Evolutionary conservation across 2,329 filamentous ascomycete genomes (phyloP).

Genomic region (Rhexocercosporidium sp.): DNA sequence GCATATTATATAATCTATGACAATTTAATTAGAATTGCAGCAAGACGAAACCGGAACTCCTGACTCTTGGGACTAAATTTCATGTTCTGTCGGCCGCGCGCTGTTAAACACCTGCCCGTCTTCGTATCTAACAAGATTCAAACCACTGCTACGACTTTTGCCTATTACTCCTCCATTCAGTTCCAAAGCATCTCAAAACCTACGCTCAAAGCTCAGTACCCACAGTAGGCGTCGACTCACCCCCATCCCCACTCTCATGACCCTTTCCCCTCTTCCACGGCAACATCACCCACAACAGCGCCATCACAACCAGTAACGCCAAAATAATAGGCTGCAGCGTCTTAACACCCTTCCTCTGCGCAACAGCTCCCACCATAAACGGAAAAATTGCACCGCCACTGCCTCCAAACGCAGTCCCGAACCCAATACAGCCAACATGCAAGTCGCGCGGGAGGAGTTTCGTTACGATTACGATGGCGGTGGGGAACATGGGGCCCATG

Average conservation of each 20-base stretch:
- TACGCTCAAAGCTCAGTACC: neutral
- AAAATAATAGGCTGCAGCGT: constrained; percentile 62
- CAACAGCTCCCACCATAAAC: constrained; percentile 71
- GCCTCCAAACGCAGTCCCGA: constrained; percentile 78
- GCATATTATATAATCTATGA: too few relatives aligned
- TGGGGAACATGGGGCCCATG: constrained; percentile 79
- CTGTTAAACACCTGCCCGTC: too few relatives aligned
- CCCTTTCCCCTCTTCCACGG: constrained; percentile 11
- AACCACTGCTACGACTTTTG: too few relatives aligned
- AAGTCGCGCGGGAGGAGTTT: constrained; percentile 75
- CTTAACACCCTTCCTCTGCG: constrained; percentile 59
- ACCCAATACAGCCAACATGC: constrained; percentile 82
- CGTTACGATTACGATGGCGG: constrained; percentile 73
- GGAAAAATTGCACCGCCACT: constrained; percentile 71
- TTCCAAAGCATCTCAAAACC: neutral
- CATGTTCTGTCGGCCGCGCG: too few relatives aligned
- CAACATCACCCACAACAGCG: constrained; percentile 26
- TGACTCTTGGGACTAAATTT: too few relatives aligned
- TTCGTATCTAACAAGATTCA: too few relatives aligned
- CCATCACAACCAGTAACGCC: constrained; percentile 48
- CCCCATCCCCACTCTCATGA: constrained; percentile 8
- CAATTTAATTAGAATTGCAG: too few relatives aligned
- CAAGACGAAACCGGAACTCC: too few relatives aligned
- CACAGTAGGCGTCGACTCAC: constrained; percentile 1
- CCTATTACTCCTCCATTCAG: too few relatives aligned